Evolutionary conservation across 2,329 filamentous ascomycete species (phyloP), one percentile per base, ranked within the genome.

Genomic region (Curvularia lunata): DNA sequence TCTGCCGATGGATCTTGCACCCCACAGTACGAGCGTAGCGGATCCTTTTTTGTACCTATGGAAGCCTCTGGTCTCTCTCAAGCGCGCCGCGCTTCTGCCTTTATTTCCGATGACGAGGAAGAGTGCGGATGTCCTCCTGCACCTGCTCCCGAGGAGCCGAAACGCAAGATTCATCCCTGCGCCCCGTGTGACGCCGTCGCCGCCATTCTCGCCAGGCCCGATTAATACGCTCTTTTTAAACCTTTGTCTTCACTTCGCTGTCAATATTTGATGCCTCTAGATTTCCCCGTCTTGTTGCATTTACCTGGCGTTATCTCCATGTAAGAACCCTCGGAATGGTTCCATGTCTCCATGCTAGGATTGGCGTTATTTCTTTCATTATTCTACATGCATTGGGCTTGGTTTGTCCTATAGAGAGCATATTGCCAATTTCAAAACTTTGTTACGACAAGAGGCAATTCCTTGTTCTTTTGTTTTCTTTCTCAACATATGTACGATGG

Each of bases 111-210:
- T 8, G 32, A 37, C 32, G 32, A 67, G 19, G 53, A 60, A 32
- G 43, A 53, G 25, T 66, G 64, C 46, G 59, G 55, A 21, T 64
- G 61, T 34, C 60, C 66, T 4, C 41, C 41, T n/a, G 58, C 64
- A 1, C 27, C 45, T 18, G 58, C 60, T 18, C n/a, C 45, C 16
- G 58, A 62, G 19, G 47, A 53, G 28, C 63, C 63, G 3, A 64
- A 63, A 50, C 63, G 62, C 19, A 70, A 68, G 43, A 49, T 59
- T 4, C 55, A 68, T 21, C 60, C 57, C 4, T 63, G 59, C 38
- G 65, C 66, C 41, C 67, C 66, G n/a, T 69, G 67, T 54, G 67
- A 70, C 16, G 67, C 67, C 34, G 68, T 70, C 28, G 66, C 66
- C 41, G 66, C 67, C 37, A 70, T 70, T 25, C 61, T 70, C 18